Evolutionary conservation across 2,329 filamentous ascomycete species (phyloP).

Genomic region (Blumeriella jaapii): DNA sequence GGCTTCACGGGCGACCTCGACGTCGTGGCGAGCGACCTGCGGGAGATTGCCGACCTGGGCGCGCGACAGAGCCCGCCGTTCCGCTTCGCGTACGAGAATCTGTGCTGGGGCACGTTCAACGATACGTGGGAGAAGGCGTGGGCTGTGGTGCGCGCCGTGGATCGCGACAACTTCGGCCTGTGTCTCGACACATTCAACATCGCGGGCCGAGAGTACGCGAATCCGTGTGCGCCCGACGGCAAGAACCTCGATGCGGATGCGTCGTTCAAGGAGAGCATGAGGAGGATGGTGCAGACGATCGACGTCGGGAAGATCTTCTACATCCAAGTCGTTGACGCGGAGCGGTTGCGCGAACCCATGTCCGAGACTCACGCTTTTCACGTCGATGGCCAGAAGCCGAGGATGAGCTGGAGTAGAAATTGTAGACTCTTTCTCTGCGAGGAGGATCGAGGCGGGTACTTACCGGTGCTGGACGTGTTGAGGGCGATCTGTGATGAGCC

Average conservation of each 20-base stretch:
- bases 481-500: slow-evolving; percentile 38
- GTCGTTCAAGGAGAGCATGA: slow-evolving; percentile 33
- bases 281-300: slow-evolving; percentile 16
- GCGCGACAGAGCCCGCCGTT: slow-evolving; percentile 41
- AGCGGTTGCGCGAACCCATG: slow-evolving; percentile 47
- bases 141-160: slow-evolving; percentile 53
- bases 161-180: slow-evolving; percentile 61
- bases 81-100: slow-evolving; percentile 61
- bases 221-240: slow-evolving; percentile 39
- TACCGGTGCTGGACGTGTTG: slow-evolving; percentile 43
- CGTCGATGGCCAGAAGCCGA: slow-evolving; percentile 41
- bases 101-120: slow-evolving; percentile 60
- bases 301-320: slow-evolving; percentile 46
- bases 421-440: slow-evolving; percentile 46
- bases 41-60: slow-evolving; percentile 56
- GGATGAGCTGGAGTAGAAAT: slow-evolving; percentile 74
- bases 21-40: slow-evolving; percentile 50
- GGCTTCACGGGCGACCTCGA: slow-evolving; percentile 37
- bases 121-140: slow-evolving; percentile 64
- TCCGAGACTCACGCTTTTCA: slow-evolving; percentile 45
- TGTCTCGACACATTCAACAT: slow-evolving; percentile 75
- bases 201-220: slow-evolving; percentile 57
- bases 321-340: slow-evolving; percentile 66
- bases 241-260: slow-evolving; percentile 23
- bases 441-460: slow-evolving; percentile 43